phyloP scores from a whole-genome alignment of 768 basidiomycete genomes.

The Sarcomyxa edulis region DNA sequence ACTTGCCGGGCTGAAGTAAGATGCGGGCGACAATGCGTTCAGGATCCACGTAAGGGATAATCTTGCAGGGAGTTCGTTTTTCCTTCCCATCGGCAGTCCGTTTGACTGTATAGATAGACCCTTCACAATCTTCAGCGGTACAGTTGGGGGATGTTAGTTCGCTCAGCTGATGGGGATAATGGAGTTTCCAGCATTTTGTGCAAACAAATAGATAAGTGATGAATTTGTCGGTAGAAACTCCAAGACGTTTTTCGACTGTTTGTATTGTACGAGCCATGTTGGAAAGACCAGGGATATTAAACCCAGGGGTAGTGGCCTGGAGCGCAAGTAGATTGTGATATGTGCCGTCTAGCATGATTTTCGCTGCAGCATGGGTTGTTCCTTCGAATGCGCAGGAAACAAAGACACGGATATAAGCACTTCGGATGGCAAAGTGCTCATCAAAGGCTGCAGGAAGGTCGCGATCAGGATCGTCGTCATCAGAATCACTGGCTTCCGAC shows the following conservation, averaged over 20 bases:
- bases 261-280: conserved; percentile 14
- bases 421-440: conserved; percentile 17
- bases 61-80: conserved; percentile 15
- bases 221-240: conserved; percentile 11
- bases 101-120: conserved; percentile 11
- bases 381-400: conserved; percentile 12
- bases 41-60: conserved; percentile 15
- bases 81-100: conserved; percentile 2
- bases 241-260: conserved; percentile 16
- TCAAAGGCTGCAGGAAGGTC: conserved; percentile 15
- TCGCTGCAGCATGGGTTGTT: conserved; percentile 8
- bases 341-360: conserved; percentile 7
- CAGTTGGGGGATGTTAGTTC: not conserved
- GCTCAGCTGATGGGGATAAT: conserved; percentile 10
- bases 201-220: conserved; percentile 17
- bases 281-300: conserved; percentile 7
- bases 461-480: not conserved
- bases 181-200: conserved; percentile 14
- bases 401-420: conserved; percentile 17
- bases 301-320: not conserved
- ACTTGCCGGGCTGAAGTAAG: conserved; percentile 16
- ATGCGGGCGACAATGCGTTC: conserved; percentile 11
- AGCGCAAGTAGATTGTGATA: not conserved
- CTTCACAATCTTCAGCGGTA: conserved; percentile 8
- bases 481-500: not conserved